Base-by-base conservation (phyloP, 2,329 filamentous ascomycete genomes). In the Curvularia sp. region DNA sequence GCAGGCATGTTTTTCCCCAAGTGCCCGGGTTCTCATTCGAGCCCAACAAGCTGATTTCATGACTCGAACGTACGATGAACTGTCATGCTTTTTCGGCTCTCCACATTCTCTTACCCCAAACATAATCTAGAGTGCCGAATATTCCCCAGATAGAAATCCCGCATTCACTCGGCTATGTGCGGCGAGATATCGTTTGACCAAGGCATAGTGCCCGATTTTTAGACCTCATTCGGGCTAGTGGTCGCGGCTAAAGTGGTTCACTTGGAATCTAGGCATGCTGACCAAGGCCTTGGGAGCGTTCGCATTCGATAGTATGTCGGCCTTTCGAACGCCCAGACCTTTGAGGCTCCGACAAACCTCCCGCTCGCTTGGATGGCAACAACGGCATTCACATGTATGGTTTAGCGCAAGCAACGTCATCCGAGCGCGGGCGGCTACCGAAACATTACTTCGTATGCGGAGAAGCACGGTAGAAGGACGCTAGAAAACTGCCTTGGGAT, bases 401-500 rank as follows among this genome's bases (percentile, higher is more conserved):
- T 18, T 15, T 33, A 26, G 49, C 24, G 38, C 8, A 18, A 20
- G 20, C 39, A 50, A 57, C 49, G 55, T 57, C 55, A 57, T 57
- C 41, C 53, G 47, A 49, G 38, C 24, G 39, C 47, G 22, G 41
- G 39, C 26, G 41, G 41, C 22, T 43, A 26, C 41, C 12, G 18
- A 43, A 9, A 47, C 30, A 51, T 24, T 18, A 18, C 18, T 18
- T 18, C 18, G 18, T 30, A 56, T 64, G 62, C 64, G 61, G 26
- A 50, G 66, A 69, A 70, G 60, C 43, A 46, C 52, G 60, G 63
- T 70, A 67, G 67, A 70, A 70, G 60, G 4, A 4, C 26, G 33
- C 64, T 68, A 67, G 67, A 70, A 68, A 33, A 20, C 7, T 39
- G 49, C 52, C 62, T 65, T 67, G 64, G 63, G 15, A 62, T 10